Base-by-base conservation (phyloP, 495 filamentous ascomycete genomes). In the Tuber melanosporum region DNA sequence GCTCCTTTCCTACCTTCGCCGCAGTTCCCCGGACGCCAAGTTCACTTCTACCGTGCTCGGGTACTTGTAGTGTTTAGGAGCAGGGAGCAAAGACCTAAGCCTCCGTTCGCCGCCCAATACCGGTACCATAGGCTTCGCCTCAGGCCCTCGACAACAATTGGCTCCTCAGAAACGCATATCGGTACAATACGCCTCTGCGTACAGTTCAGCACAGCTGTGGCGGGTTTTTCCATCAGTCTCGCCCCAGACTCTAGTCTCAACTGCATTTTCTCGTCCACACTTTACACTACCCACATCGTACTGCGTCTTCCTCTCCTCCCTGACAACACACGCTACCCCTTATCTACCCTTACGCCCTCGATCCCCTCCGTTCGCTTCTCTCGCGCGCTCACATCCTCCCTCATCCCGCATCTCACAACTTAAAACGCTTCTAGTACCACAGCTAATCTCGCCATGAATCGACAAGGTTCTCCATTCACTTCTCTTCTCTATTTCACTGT, bases 391-490 rank as follows among this genome's bases (percentile, higher is more conserved):
- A 19, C 26, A 32, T 62, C 57, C 57, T 62, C n/a, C 57, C 10
- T 10, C 32, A 32, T 32, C 26, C 57, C 10, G n/a, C 32, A 32
- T 32, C 26, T 62, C n/a, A 15, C 0, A 14, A 32, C 57, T 62
- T 10, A 62, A 32, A 36, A 36, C 4, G 15, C 7, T 15, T 66
- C 26, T 36, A 5, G 57, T 9, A 32, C 57, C 0, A 32, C 52
- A 32, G n/a, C 57, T 32, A 36, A 32, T 66, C 36, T 66, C 57
- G 26, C 57, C 71, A 82, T 82, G 80, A 82, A 82, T 78, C 80
- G 80, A 78, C 80, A 82, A 82, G 80, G 80, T 81, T 69, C 47
- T 76, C 47, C 72, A 45, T 73, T 71, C 79, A 72, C 20, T 70
- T 19, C 62, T 81, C 45, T 77, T 73, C 70, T 70, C 49, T 42